A percentile compares a stretch with the other conserved stretches of the same genome.
Evolutionary conservation across 495 filamentous ascomycete species (phyloP).

Genomic region (Niebla homalea): DNA sequence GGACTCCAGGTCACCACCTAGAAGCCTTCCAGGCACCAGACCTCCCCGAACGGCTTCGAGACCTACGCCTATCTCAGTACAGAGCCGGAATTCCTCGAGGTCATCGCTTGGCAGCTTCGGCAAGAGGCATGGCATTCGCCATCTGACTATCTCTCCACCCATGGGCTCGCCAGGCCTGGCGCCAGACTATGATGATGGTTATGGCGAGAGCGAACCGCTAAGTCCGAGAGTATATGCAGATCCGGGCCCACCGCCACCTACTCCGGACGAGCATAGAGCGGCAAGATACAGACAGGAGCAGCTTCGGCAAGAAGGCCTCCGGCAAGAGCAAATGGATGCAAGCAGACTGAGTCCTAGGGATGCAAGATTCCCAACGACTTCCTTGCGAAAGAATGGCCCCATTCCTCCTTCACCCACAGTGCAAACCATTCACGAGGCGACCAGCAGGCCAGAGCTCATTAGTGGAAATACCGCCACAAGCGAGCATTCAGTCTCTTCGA

Average conservation of each 20-base stretch:
- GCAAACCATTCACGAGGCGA: conserved; percentile 10
- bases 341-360: conserved; percentile 13
- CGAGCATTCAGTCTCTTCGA: conserved; percentile 5
- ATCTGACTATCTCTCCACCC: conserved; percentile 45
- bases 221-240: conserved; percentile 42
- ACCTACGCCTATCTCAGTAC: conserved; percentile 31
- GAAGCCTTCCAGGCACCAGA: conserved; percentile 20
- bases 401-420: conserved; percentile 13
- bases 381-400: conserved; percentile 12
- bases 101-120: conserved; percentile 39
- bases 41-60: conserved; percentile 26
- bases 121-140: conserved; percentile 38
- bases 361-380: conserved; percentile 9
- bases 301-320: not conserved
- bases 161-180: conserved; percentile 36
- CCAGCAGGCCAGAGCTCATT: not conserved
- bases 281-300: conserved; percentile 2
- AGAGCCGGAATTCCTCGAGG: conserved; percentile 31
- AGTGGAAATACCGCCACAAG: not conserved
- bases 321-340: conserved; percentile 8
- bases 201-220: conserved; percentile 40
- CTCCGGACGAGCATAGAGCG: conserved; percentile 13
- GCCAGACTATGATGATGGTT: conserved; percentile 23
- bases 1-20: conserved; percentile 25
- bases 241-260: conserved; percentile 40